phyloP scores from a whole-genome alignment of 2,329 filamentous ascomycete genomes.

The Phialemonium atrogriseum region DNA sequence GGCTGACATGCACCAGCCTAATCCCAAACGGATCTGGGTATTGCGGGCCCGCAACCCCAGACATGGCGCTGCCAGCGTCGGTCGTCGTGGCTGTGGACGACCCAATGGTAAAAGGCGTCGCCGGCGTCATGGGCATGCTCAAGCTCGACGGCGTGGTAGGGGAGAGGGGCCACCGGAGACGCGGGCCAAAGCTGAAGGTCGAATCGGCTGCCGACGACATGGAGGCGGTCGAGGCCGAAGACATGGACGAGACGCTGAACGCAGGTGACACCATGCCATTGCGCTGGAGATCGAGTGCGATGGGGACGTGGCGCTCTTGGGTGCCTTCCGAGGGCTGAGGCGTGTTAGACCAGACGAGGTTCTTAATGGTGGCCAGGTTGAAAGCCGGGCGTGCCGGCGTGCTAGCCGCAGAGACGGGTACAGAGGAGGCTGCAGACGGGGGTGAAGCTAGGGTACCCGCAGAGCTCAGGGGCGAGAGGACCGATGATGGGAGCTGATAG shows the following conservation, averaged over 20 bases:
- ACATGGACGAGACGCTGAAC: constrained; percentile 20
- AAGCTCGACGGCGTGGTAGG: constrained; percentile 32
- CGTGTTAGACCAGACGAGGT: constrained; percentile 24
- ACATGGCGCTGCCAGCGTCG: constrained; percentile 7
- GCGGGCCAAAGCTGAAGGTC: constrained; percentile 12
- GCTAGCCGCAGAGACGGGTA: neutral
- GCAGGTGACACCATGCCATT: constrained; percentile 23
- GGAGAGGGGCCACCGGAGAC: constrained; percentile 15
- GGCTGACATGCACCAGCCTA: constrained; percentile 39
- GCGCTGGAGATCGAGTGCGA: constrained; percentile 13
- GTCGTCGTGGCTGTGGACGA: constrained; percentile 25
- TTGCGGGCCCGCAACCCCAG: constrained; percentile 10
- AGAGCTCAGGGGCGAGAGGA: constrained; percentile 3
- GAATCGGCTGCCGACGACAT: constrained; percentile 13
- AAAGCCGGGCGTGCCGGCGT: constrained; percentile 7
- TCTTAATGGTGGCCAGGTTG: constrained; percentile 25
- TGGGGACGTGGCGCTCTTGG: constrained; percentile 12
- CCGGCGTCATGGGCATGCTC: constrained; percentile 38
- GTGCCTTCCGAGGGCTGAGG: constrained; percentile 24
- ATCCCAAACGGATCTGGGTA: constrained; percentile 35
- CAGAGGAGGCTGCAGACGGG: constrained; percentile 5
- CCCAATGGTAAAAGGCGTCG: constrained; percentile 26
- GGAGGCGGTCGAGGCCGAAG: constrained; percentile 16
- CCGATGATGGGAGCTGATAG: constrained; percentile 38
- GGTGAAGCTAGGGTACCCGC: neutral